These are phyloP conservation scores for Phytophthora palmivora DNA, from an alignment of 352 stramenopile species.

Conservation along the genomic window DNA sequence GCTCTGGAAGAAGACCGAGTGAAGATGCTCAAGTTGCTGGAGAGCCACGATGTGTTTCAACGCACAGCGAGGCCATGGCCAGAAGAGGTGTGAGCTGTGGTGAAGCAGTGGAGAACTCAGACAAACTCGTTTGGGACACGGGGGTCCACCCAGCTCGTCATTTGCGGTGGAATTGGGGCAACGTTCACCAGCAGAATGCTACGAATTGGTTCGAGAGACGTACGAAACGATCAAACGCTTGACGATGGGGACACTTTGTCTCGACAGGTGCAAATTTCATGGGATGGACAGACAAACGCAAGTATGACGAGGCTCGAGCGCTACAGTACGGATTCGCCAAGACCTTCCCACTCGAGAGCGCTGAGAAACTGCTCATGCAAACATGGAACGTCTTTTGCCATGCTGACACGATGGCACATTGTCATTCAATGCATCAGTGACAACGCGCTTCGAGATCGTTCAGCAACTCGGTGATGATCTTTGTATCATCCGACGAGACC, in stretches of 20 bases:
- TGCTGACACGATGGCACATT: slow-evolving; percentile 47
- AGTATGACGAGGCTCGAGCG: slow-evolving; percentile 38
- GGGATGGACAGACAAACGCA: slow-evolving; percentile 59
- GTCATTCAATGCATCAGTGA: slow-evolving; percentile 55
- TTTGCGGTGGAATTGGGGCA: slow-evolving; percentile 33
- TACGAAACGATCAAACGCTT: slow-evolving; percentile 58
- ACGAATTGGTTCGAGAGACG: slow-evolving; percentile 63
- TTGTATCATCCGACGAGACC: slow-evolving; percentile 63
- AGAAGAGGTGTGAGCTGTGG: slow-evolving; percentile 11
- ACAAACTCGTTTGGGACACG: slow-evolving; percentile 30
- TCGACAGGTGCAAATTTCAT: slow-evolving; percentile 50
- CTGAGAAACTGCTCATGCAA: slow-evolving; percentile 44
- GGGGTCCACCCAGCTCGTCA: slow-evolving; percentile 46
- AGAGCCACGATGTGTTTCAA: slow-evolving; percentile 45
- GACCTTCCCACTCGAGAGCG: slow-evolving; percentile 41
- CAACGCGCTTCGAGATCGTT: slow-evolving; percentile 53
- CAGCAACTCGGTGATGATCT: slow-evolving; percentile 65
- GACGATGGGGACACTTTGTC: slow-evolving; percentile 35
- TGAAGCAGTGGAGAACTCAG: neutral
- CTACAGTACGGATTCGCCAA: slow-evolving; percentile 62
- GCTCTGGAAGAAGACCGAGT: slow-evolving; percentile 51
- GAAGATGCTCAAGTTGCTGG: slow-evolving; percentile 40
- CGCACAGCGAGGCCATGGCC: slow-evolving; percentile 37
- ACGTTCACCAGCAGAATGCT: slow-evolving; percentile 39
- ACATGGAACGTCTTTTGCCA: slow-evolving; percentile 59